phyloP scores from a whole-genome alignment of 1,139 yeast genomes.

The Protomyces lactucae-debilis region DNA sequence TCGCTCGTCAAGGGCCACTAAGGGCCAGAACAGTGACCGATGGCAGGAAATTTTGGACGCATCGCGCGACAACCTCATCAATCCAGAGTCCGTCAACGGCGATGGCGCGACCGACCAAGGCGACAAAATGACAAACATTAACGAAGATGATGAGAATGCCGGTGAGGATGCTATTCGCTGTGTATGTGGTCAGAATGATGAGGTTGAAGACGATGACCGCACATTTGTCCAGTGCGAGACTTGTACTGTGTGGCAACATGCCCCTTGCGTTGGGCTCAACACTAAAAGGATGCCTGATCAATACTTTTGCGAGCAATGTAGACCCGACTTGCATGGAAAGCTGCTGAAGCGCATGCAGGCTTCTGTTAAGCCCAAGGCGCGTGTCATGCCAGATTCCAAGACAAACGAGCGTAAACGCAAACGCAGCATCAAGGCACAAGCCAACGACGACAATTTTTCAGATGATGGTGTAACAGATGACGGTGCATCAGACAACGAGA shows the following conservation, averaged over 20 bases:
- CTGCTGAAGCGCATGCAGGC: constrained; percentile 31
- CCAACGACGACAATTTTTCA: background rate
- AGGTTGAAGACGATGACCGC: constrained; percentile 52
- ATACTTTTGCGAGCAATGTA: constrained; percentile 52
- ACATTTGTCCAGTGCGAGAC: constrained; percentile 63
- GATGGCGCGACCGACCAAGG: constrained; percentile 23
- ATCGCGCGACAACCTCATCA: constrained; percentile 15
- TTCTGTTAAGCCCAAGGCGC: background rate
- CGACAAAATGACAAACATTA: background rate
- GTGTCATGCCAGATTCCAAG: constrained; percentile 15
- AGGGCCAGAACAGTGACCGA: constrained; percentile 21
- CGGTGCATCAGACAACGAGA: background rate
- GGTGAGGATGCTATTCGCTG: constrained; percentile 54
- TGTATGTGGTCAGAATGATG: constrained; percentile 59
- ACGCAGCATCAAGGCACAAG: constrained; percentile 20
- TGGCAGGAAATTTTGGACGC: constrained; percentile 23
- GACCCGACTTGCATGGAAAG: constrained; percentile 42
- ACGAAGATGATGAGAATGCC: constrained; percentile 4
- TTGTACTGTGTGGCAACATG: constrained; percentile 84
- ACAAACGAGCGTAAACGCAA: constrained; percentile 2
- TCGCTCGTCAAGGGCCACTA: constrained; percentile 18
- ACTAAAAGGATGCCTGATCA: constrained; percentile 45
- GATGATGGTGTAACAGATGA: background rate
- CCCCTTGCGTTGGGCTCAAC: constrained; percentile 55
- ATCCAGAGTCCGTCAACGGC: constrained; percentile 17